Base-by-base conservation (phyloP, 805 yeast genomes). In the Yamadazyma insecticola region DNA sequence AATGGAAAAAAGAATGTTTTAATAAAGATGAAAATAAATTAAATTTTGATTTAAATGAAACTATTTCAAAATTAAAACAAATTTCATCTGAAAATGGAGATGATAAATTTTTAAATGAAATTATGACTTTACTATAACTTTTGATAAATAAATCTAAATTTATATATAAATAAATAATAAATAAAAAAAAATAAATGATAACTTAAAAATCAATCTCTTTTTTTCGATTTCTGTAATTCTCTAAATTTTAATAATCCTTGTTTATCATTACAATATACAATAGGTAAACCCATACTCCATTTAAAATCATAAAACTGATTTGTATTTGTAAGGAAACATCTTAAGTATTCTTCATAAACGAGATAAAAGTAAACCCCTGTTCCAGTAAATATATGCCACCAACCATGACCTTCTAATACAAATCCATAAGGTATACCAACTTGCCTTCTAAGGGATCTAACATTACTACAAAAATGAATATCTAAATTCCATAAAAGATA, bases 361-460 rank as follows among this genome's bases (percentile, higher is more conserved):
- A 89, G 71, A 59, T 86, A 89, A 52, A 70, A 81, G 56, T 90
- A 90, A 8, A 90, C 92, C 2, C 97, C 96, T 13, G 78, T 63
- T 1, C 95, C 95, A 0, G 92, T 84, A 41, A 84, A 69, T 8
- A 84, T 61, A 52, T 90, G 97, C 97, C 97, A 90, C 97, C 97
- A 90, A 15, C 95, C 96, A 50, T 90, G 97, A 17, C 95, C 82
- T 56, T 90, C 97, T 21, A 90, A 64, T 3, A 90, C 43, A 39
- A 87, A 72, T 2, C 97, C 97, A 32, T 81, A 72, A 2, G 97
- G 97, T 61, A 82, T 71, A 3, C 97, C 95, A 53, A 66, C 57
- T 4, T 60, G 44, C 37, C 92, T 72, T 54, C 96, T 72, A 11
- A 74, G 48, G 5, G 56, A 37, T 23, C 78, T 70, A 56, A 85